Percentiles rank a stretch among this genome's conserved stretches.
These are phyloP conservation scores for Canariomyces notabilis DNA, from an alignment of 2,329 filamentous ascomycete genomes.

Conservation along the genomic window DNA sequence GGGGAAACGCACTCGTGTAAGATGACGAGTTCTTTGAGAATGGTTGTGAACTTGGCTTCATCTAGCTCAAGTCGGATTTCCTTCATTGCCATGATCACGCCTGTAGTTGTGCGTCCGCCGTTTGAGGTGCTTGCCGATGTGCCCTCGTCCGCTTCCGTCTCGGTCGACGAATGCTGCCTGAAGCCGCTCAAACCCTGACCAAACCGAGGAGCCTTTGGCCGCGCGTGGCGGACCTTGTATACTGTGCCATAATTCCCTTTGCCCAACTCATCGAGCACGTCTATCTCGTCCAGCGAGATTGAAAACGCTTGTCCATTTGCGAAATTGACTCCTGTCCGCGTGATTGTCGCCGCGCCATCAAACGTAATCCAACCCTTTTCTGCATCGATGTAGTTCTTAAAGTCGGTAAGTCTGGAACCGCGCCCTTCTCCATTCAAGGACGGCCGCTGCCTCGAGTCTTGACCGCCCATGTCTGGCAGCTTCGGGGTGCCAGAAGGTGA, in stretches of 20 bases:
- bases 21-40: slow-evolving; percentile 96
- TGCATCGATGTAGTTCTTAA: slow-evolving; percentile 79
- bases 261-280: slow-evolving; percentile 85
- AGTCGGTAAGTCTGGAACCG: slow-evolving; percentile 52
- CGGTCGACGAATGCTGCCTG: slow-evolving; percentile 37
- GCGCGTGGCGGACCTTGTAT: slow-evolving; percentile 88
- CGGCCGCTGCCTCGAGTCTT: slow-evolving; percentile 21
- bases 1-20: slow-evolving; percentile 91
- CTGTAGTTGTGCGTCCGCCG: slow-evolving; percentile 49
- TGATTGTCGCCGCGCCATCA: slow-evolving; percentile 85
- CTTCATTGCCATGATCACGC: slow-evolving; percentile 97
- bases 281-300: slow-evolving; percentile 93
- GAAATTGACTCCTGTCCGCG: slow-evolving; percentile 86
- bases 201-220: slow-evolving; percentile 54
- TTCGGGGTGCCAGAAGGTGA: slow-evolving; percentile 36
- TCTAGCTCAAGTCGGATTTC: slow-evolving; percentile 94
- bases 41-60: slow-evolving; percentile 92
- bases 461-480: slow-evolving; percentile 37
- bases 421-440: slow-evolving; percentile 34
- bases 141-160: slow-evolving; percentile 28
- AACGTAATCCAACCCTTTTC: slow-evolving; percentile 90
- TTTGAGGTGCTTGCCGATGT: slow-evolving; percentile 25
- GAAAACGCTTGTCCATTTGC: slow-evolving; percentile 82
- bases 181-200: slow-evolving; percentile 52
- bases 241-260: slow-evolving; percentile 99